Evolutionary conservation across 192 early-diverging fungal species (phyloP).

Genomic region (Paraglomus brasilianum): DNA sequence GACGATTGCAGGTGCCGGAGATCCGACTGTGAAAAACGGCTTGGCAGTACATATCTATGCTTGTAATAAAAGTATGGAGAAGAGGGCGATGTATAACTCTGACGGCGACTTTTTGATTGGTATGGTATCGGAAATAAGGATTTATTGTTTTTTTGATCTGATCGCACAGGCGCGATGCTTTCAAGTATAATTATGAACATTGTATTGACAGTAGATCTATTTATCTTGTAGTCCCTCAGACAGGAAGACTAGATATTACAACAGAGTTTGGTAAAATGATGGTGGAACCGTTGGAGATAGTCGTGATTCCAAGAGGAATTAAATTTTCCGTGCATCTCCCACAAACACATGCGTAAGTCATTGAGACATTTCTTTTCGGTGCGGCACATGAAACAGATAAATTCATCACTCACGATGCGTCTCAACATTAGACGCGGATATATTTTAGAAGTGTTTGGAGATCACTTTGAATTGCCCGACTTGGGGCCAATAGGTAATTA

Average conservation of each 20-base stretch:
- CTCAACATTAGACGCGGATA: slow-evolving; percentile 71
- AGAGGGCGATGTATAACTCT: slow-evolving; percentile 79
- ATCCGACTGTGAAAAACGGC: slow-evolving; percentile 72
- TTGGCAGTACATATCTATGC: slow-evolving; percentile 85
- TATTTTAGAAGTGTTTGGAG: slow-evolving; percentile 84
- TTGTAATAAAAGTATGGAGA: slow-evolving; percentile 75
- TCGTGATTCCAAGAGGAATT: slow-evolving; percentile 91
- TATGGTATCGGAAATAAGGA: slow-evolving; percentile 36
- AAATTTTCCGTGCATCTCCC: slow-evolving; percentile 77
- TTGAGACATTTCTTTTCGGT: background rate
- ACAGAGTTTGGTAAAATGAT: slow-evolving; percentile 88
- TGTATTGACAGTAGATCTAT: background rate
- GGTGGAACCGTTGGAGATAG: slow-evolving; percentile 88
- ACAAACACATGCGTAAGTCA: slow-evolving; percentile 36
- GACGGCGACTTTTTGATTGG: slow-evolving; percentile 93
- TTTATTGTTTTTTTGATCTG: background rate
- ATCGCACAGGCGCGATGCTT: background rate
- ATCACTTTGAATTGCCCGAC: slow-evolving; percentile 93
- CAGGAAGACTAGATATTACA: slow-evolving; percentile 81
- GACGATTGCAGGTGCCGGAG: slow-evolving; percentile 85
- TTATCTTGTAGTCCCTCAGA: slow-evolving; percentile 74
- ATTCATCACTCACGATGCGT: background rate
- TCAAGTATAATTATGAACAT: background rate
- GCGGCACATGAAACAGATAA: background rate
- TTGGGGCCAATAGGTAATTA: slow-evolving; percentile 84